phyloP scores from a whole-genome alignment of 75 land plant species.

The Pseudotsuga menziesii region DNA sequence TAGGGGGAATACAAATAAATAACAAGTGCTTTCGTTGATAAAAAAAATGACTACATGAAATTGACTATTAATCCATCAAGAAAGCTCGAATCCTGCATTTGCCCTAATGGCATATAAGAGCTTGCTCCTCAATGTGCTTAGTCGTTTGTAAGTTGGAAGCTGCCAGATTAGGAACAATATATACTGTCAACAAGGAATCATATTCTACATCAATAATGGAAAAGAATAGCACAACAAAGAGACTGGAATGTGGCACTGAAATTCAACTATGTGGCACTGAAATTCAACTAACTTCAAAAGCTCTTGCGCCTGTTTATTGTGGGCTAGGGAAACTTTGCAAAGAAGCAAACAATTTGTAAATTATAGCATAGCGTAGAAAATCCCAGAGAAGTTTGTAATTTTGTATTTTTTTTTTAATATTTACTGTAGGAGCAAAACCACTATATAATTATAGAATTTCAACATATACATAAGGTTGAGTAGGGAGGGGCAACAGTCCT shows the following conservation, averaged over 20 bases:
- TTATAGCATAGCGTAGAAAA: not conserved
- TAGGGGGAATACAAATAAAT: too few species aligned
- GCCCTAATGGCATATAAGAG: constrained; percentile 85
- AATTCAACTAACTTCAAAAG: not conserved
- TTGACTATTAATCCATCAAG: constrained; percentile 17
- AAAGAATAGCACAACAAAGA: not conserved
- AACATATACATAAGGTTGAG: too few species aligned
- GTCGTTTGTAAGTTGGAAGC: constrained; percentile 89
- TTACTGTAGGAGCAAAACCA: not conserved
- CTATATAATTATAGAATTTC: too few species aligned
- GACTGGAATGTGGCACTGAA: not conserved
- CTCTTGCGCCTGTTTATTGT: not conserved
- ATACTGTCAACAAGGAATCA: not conserved
- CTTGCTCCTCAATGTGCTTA: constrained; percentile 65
- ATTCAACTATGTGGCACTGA: not conserved
- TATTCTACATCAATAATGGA: not conserved
- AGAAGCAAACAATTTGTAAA: not conserved
- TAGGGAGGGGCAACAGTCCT: too few species aligned
- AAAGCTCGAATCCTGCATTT: constrained; percentile 94
- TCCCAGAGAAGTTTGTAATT: not conserved
- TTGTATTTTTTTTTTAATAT: not conserved
- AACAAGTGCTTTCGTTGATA: not conserved
- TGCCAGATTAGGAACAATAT: constrained; percentile 14
- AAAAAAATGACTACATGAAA: not conserved
- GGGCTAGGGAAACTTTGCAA: not conserved